phyloP scores from a whole-genome alignment of 1,139 yeast species.

The Scheffersomyces titani region DNA sequence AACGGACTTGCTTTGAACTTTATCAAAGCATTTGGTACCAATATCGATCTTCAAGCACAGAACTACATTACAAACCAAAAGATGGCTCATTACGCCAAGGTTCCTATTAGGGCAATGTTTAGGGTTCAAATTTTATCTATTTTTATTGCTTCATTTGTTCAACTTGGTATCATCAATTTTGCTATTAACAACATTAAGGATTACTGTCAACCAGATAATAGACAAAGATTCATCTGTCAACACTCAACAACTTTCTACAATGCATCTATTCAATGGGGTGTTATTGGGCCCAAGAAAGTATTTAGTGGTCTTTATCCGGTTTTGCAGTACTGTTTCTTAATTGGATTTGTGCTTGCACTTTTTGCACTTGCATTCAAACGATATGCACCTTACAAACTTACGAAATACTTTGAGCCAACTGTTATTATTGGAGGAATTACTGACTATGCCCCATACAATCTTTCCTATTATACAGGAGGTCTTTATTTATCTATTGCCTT shows the following conservation, averaged over 20 bases:
- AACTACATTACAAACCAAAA: conserved; percentile 39
- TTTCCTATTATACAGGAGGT: conserved; percentile 17
- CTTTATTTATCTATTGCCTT: conserved; percentile 14
- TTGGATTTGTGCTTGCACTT: conserved; percentile 30
- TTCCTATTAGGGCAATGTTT: conserved; percentile 38
- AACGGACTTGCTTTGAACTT: conserved; percentile 21
- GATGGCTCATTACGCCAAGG: conserved; percentile 34
- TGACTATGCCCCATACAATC: conserved; percentile 17
- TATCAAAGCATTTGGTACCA: conserved; percentile 22
- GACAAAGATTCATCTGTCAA: conserved; percentile 33
- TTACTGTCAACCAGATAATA: conserved; percentile 28
- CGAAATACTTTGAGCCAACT: conserved; percentile 19
- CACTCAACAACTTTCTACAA: conserved; percentile 33
- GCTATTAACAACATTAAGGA: conserved; percentile 25
- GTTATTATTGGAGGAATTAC: conserved; percentile 18
- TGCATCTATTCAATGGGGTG: conserved; percentile 37
- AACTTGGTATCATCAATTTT: conserved; percentile 31
- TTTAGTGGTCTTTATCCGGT: conserved; percentile 34
- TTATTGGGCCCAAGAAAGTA: conserved; percentile 36
- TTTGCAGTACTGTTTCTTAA: conserved; percentile 34
- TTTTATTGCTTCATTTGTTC: conserved; percentile 24
- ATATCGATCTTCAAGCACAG: conserved; percentile 36
- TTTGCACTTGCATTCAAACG: conserved; percentile 28
- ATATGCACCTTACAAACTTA: conserved; percentile 12
- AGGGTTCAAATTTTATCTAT: conserved; percentile 34